These are phyloP conservation scores for Geum urbanum DNA, from an alignment of 306 rosid genomes.

Conservation along the genomic window DNA sequence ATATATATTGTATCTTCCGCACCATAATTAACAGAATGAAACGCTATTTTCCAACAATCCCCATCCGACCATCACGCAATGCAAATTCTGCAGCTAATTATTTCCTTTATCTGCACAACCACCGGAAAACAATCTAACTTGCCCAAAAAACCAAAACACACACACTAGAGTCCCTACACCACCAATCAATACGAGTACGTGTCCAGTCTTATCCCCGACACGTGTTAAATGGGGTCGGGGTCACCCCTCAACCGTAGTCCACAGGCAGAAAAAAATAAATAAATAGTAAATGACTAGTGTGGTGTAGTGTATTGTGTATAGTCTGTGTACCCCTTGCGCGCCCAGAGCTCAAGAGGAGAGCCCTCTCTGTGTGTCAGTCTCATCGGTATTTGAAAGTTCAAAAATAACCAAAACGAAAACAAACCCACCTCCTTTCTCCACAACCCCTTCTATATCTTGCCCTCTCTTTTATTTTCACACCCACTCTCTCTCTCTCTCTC, in stretches of 20 bases:
- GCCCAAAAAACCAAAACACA: background rate
- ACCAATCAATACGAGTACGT: constrained; percentile 1
- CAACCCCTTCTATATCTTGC: background rate
- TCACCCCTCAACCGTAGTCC: background rate
- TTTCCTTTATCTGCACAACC: background rate
- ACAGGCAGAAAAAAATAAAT: background rate
- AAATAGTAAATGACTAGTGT: no score
- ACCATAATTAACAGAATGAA: no score
- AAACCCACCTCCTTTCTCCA: background rate
- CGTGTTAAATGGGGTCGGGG: constrained; percentile 5
- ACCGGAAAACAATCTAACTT: background rate
- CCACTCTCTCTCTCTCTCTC: constrained; percentile 19
- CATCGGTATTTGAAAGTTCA: constrained; percentile 56
- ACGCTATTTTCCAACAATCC: no score
- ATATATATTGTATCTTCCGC: no score
- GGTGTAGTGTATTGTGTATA: no score
- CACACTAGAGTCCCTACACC: background rate
- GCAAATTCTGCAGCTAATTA: no score
- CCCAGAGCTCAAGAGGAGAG: constrained; percentile 10
- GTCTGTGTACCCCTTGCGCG: constrained; percentile 38
- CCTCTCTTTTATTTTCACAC: background rate
- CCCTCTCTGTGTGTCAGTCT: constrained; percentile 4
- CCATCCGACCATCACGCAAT: no score
- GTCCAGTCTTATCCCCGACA: background rate
- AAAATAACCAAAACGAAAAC: constrained; percentile 17